Base-by-base conservation (phyloP, 371 early-diverging fungal species). In the Mucor piriformis region DNA sequence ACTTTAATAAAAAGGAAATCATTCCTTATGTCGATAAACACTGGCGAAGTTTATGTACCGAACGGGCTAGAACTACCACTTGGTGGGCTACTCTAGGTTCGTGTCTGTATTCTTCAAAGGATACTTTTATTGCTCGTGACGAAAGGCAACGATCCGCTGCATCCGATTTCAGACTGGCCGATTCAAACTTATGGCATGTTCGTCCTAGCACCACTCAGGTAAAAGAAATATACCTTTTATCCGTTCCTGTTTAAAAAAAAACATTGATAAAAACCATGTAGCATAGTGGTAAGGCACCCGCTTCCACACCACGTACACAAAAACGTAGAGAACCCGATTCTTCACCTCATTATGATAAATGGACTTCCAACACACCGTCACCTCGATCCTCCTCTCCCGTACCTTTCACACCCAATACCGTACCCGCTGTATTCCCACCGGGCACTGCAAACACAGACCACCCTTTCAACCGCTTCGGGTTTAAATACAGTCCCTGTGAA, bases 31-130 rank as follows among this genome's bases (percentile, higher is more conserved):
- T 89, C 4, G 88, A 89, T 53, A 77, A 80, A 24, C 81, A 87
- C 56, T 89, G 89, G 89, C 71, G 74, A n/a, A 81, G 82, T 42
- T 71, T 89, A 20, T 89, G 88, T 37, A 87, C 85, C 20, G 87
- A 86, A 46, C 78, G 89, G 33, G 73, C 79, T 29, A 70, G 88
- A 35, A 87, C 87, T 0, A 69, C 82, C 0, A 88, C 87, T 6
- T 89, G 88, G 83, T 88, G 86, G 87, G 86, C 86, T 1, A 86
- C 86, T 0, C 62, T 88, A 6, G 87, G 86, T 5, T 84, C 83
- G 56, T 84, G 85, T 63, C 64, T 88, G 10, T 87, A 87, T 54
- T 82, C 82, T 12, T 76, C 83, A 7, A 85, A 83, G 55, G 87
- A 88, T 33, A 74, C 82, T 3, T 88, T 88, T 65, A 64, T 79